Percentiles rank a stretch among this genome's conserved stretches.
phyloP scores from a whole-genome alignment of 75 land plant species.

The Sequoia sempervirens region DNA sequence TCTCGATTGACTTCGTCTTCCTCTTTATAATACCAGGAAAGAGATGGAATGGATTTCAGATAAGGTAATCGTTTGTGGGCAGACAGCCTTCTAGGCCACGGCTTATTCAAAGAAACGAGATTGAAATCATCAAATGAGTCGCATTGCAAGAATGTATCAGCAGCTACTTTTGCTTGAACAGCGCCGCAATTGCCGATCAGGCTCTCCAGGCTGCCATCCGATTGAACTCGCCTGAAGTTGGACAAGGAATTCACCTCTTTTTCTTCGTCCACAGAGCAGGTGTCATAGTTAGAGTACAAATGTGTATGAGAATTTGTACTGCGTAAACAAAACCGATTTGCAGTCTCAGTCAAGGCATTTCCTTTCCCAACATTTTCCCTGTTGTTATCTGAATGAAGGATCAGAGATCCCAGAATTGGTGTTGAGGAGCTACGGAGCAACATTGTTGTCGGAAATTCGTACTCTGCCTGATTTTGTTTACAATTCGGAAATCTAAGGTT shows the following conservation, averaged over 20 bases:
- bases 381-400: conserved; percentile 3
- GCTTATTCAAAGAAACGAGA: neutral
- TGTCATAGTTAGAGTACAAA: neutral
- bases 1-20: neutral
- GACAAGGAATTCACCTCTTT: neutral
- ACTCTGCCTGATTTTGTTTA: neutral
- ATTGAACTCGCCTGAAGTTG: conserved; percentile 21
- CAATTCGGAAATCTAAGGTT: neutral
- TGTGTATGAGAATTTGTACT: neutral
- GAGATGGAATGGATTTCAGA: neutral
- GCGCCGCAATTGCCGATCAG: neutral
- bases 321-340: conserved; percentile 11
- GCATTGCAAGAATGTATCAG: neutral
- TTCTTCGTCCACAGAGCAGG: neutral
- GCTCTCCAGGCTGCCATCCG: conserved; percentile 31
- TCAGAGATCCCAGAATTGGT: conserved; percentile 35
- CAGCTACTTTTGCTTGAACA: neutral
- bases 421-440: conserved; percentile 46
- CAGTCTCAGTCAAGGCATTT: conserved; percentile 16
- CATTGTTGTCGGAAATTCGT: conserved; percentile 14
- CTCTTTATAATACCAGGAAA: neutral
- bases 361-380: conserved; percentile 7
- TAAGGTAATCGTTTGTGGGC: neutral
- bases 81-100: neutral
- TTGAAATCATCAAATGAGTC: neutral